phyloP scores from a whole-genome alignment of 371 early-diverging fungal genomes.

The Catenaria anguillulae region DNA sequence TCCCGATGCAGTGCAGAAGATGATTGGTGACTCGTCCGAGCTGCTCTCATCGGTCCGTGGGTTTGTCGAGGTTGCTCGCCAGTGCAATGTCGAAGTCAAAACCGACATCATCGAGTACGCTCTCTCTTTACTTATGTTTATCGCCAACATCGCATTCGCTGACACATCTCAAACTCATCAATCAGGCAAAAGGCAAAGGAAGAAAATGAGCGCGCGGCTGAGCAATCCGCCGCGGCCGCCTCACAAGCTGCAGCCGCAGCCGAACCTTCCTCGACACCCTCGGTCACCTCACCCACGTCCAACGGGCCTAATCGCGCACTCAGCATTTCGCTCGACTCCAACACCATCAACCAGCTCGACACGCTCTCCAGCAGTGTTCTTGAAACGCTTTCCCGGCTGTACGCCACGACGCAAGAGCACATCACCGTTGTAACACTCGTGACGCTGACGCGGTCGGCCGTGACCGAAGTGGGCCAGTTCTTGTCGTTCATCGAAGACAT shows the following conservation, averaged over 20 bases:
- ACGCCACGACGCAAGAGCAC: neutral
- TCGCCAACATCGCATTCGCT: too few species aligned
- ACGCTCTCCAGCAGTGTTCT: constrained; percentile 14
- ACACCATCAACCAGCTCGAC: constrained; percentile 1
- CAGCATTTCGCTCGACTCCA: neutral
- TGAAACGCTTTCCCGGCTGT: constrained; percentile 6
- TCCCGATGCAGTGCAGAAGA: constrained; percentile 48
- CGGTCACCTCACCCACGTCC: neutral
- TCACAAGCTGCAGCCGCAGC: neutral
- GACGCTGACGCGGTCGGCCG: constrained; percentile 16
- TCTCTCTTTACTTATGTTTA: too few species aligned
- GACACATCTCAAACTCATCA: too few species aligned
- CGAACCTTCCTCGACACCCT: too few species aligned
- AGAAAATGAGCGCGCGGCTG: constrained; percentile 12
- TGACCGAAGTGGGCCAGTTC: constrained; percentile 28
- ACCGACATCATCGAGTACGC: constrained; percentile 13
- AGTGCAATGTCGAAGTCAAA: constrained; percentile 14
- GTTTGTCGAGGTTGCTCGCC: constrained; percentile 24
- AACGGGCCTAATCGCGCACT: too few species aligned
- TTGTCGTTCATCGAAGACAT: constrained; percentile 31
- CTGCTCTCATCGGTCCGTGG: constrained; percentile 16
- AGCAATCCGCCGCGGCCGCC: constrained; percentile 1
- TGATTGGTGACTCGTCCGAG: constrained; percentile 36
- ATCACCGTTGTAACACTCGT: constrained; percentile 5
- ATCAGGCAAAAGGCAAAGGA: neutral